These are phyloP conservation scores for Colletotrichum falcatum DNA, from an alignment of 2,329 filamentous ascomycete species.

Conservation along the genomic window DNA sequence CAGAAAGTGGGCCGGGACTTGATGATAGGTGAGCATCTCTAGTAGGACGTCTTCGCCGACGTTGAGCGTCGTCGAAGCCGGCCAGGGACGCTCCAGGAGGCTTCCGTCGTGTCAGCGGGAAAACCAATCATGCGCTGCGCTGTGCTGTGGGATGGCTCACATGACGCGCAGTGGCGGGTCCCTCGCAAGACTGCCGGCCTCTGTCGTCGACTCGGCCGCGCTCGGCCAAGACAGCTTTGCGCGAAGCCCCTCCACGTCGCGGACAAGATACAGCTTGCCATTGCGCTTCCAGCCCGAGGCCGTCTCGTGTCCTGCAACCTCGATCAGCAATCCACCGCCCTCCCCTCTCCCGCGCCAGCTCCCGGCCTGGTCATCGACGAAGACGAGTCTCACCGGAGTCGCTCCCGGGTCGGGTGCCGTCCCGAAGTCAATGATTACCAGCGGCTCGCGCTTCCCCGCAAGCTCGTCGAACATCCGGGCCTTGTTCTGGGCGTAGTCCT, in stretches of 20 bases:
- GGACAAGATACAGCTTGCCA: slow-evolving; percentile 10
- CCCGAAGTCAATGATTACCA: slow-evolving; percentile 27
- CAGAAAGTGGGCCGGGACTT: slow-evolving; percentile 18
- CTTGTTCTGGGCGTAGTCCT: slow-evolving; percentile 23
- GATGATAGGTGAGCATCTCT: slow-evolving; percentile 30
- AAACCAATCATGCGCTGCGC: neutral
- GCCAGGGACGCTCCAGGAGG: slow-evolving; percentile 22
- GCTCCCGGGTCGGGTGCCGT: neutral
- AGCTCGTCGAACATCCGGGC: slow-evolving; percentile 1
- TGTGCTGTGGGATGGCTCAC: neutral
- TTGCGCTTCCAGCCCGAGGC: neutral
- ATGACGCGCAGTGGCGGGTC: slow-evolving; percentile 27
- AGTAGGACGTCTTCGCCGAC: slow-evolving; percentile 23
- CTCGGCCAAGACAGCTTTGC: slow-evolving; percentile 19
- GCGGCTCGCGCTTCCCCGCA: slow-evolving; percentile 1
- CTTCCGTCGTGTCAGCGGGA: neutral
- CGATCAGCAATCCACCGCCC: neutral
- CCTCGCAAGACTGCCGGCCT: neutral
- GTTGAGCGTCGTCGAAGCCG: slow-evolving; percentile 25
- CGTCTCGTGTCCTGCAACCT: neutral
- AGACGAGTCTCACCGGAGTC: neutral
- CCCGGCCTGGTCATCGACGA: neutral
- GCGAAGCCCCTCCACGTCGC: slow-evolving; percentile 10
- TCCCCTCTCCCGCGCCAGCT: neutral
- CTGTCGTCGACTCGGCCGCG: neutral